Evolutionary conservation across 139 green algal genomes (phyloP).

Genomic region (Chlorella sp.): DNA sequence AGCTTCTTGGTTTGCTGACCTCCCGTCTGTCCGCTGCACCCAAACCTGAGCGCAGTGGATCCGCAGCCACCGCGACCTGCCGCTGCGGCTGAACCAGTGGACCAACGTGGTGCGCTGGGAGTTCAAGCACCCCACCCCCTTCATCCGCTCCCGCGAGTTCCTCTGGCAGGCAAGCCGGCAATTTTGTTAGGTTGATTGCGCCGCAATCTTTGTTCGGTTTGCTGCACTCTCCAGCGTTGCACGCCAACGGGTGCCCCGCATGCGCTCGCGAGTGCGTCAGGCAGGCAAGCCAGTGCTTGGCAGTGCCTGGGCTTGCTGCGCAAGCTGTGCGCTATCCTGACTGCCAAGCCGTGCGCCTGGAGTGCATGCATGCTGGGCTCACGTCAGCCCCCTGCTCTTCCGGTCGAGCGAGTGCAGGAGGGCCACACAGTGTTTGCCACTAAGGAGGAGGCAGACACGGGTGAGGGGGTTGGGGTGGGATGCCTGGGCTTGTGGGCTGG

Average conservation of each 20-base stretch:
- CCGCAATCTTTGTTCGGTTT: too few relatives aligned
- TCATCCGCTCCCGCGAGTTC: slow-evolving; percentile 97
- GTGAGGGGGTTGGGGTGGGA: background rate
- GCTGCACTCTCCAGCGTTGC: too few relatives aligned
- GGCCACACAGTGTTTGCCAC: slow-evolving; percentile 89
- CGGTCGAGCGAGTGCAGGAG: slow-evolving; percentile 52
- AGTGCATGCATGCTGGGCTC: too few relatives aligned
- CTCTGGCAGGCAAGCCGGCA: slow-evolving; percentile 80
- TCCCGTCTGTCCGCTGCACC: too few relatives aligned
- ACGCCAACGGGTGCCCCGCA: too few relatives aligned
- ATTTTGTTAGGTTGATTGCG: too few relatives aligned
- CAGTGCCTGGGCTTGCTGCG: background rate
- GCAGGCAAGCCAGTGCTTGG: too few relatives aligned
- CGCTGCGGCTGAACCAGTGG: slow-evolving; percentile 98
- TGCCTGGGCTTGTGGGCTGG: background rate
- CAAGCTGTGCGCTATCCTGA: too few relatives aligned
- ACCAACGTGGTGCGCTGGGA: slow-evolving; percentile 99
- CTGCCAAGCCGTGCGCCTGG: too few relatives aligned
- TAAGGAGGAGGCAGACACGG: slow-evolving; percentile 86
- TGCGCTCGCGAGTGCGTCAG: too few relatives aligned
- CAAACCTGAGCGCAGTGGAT: slow-evolving; percentile 85
- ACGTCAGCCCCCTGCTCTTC: too few relatives aligned
- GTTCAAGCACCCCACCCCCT: slow-evolving; percentile 99
- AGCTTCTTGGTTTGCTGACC: slow-evolving; percentile 99
- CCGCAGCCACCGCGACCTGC: slow-evolving; percentile 95